Percentiles rank a stretch among this genome's conserved stretches.
Evolutionary conservation across 768 basidiomycete genomes (phyloP).

Genomic region (Calocera cornea): DNA sequence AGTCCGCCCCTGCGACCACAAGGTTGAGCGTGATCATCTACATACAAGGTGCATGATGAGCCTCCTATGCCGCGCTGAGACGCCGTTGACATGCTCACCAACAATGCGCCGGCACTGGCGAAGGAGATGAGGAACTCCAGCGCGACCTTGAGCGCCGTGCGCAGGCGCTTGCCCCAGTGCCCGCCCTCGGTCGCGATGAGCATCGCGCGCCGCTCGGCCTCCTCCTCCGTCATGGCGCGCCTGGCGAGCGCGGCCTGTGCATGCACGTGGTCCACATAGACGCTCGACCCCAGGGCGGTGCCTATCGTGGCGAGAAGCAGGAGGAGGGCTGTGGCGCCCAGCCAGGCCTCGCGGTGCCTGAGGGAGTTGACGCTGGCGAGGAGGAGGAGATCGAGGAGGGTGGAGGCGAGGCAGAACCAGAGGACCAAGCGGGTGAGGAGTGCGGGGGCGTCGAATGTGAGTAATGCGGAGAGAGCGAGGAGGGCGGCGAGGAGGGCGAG

Average conservation of each 20-base stretch:
- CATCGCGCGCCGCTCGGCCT: neutral
- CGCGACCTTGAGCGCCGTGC: neutral
- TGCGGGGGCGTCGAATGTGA: neutral
- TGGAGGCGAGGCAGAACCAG: neutral
- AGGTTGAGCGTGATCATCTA: neutral
- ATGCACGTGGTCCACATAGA: neutral
- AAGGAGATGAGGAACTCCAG: neutral
- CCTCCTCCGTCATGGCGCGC: neutral
- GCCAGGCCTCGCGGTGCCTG: neutral
- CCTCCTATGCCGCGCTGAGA: no score
- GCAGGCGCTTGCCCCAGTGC: neutral
- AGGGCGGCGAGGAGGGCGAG: neutral
- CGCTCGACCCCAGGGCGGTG: neutral
- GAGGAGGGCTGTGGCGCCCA: neutral
- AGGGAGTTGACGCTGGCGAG: neutral
- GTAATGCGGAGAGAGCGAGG: neutral
- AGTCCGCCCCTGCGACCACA: neutral
- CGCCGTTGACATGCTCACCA: neutral
- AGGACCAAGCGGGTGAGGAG: neutral
- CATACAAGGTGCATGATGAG: no score
- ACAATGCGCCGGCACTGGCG: neutral
- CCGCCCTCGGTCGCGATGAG: neutral
- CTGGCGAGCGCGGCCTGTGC: neutral
- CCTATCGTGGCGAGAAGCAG: neutral
- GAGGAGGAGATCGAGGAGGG: neutral